phyloP scores from a whole-genome alignment of 208 protist species.

The Naegleria lovaniensis region DNA sequence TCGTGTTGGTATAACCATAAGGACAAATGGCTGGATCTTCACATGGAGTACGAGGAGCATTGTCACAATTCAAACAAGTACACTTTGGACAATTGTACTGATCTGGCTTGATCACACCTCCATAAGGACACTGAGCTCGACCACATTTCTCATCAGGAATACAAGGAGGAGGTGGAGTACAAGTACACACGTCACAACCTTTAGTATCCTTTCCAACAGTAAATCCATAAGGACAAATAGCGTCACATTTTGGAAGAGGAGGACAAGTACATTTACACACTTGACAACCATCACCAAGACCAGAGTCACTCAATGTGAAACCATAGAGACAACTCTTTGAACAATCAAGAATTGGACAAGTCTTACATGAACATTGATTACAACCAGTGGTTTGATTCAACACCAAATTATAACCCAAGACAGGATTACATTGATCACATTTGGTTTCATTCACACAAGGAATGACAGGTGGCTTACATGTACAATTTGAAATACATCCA shows the following conservation, averaged over 20 bases:
- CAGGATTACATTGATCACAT: neutral
- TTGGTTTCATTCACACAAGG: neutral
- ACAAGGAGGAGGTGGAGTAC: neutral
- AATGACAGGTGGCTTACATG: neutral
- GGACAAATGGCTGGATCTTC: neutral
- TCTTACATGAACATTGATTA: neutral
- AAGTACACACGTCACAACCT: neutral
- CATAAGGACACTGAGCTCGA: neutral
- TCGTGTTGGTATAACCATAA: neutral
- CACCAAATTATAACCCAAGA: neutral
- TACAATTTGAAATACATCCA: constrained; percentile 4
- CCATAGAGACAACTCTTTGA: neutral
- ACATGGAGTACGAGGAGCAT: neutral
- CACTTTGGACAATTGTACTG: neutral
- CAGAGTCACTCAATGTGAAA: neutral
- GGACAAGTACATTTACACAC: neutral
- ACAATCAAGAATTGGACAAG: neutral
- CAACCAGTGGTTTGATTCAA: neutral
- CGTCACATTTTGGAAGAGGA: neutral
- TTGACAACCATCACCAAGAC: neutral
- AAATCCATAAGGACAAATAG: neutral
- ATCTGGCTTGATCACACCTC: neutral
- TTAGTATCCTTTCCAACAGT: neutral
- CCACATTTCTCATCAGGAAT: neutral
- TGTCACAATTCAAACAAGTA: neutral